These are phyloP conservation scores for Pleurozium schreberi DNA, from an alignment of 225 moss, liverwort and hornwort species.

Conservation along the genomic window DNA sequence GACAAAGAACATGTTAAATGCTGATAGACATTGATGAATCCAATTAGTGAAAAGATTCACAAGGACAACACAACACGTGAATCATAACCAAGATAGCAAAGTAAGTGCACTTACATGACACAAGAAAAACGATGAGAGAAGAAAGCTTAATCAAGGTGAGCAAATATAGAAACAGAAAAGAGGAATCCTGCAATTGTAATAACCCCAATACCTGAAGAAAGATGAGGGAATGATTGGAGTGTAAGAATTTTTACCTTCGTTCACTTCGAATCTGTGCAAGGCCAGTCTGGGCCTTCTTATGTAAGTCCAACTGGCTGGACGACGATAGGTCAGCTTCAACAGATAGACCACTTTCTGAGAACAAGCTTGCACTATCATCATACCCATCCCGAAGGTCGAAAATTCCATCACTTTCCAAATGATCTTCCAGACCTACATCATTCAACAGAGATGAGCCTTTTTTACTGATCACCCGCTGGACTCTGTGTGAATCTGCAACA, in stretches of 20 bases:
- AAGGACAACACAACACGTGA: background rate
- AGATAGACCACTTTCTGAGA: slow-evolving; percentile 52
- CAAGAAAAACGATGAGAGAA: background rate
- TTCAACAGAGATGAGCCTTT: slow-evolving; percentile 36
- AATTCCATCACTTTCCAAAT: slow-evolving; percentile 52
- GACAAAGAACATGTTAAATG: background rate
- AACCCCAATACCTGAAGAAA: background rate
- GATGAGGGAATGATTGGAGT: background rate
- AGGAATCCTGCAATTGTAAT: background rate
- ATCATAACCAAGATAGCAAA: background rate
- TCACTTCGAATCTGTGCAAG: slow-evolving; percentile 14
- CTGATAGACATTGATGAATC: background rate
- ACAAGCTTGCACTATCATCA: slow-evolving; percentile 57
- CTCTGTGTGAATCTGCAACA: slow-evolving; percentile 11
- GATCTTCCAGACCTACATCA: slow-evolving; percentile 61
- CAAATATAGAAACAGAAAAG: background rate
- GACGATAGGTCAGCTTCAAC: slow-evolving; percentile 38
- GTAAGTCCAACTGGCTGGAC: slow-evolving; percentile 29
- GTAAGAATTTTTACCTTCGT: slow-evolving; percentile 17
- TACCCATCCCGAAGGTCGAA: slow-evolving; percentile 51
- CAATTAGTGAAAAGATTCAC: background rate
- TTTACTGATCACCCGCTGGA: slow-evolving; percentile 17
- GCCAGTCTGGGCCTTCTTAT: slow-evolving; percentile 23
- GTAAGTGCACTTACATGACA: background rate
- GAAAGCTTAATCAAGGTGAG: background rate